These are phyloP conservation scores for Alnus rubra DNA, from an alignment of 306 rosid genomes.

Conservation along the genomic window DNA sequence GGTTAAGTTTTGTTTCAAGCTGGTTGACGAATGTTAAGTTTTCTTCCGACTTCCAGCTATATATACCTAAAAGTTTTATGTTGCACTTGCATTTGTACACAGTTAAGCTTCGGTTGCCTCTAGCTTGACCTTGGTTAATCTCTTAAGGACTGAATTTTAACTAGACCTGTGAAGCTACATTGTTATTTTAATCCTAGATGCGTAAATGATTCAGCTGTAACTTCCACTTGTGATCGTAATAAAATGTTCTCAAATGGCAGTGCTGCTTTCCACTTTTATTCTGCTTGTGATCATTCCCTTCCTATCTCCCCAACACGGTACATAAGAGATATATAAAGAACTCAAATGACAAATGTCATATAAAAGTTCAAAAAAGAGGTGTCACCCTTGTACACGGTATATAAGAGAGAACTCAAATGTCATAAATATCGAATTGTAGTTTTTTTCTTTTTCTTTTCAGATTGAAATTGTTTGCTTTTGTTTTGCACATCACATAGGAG, in stretches of 20 bases:
- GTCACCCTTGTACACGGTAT: neutral
- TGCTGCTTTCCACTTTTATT: neutral
- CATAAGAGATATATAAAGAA: neutral
- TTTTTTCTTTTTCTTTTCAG: neutral
- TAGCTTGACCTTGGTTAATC: neutral
- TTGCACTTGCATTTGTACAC: conserved; percentile 16
- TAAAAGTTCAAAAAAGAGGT: neutral
- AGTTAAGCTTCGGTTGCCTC: neutral
- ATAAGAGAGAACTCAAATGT: neutral
- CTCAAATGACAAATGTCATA: neutral
- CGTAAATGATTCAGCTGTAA: neutral
- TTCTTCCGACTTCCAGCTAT: neutral
- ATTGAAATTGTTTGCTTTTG: neutral
- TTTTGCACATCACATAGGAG: neutral
- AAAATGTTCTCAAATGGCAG: neutral
- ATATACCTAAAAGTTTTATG: neutral
- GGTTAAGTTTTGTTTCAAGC: neutral
- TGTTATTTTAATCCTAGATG: neutral
- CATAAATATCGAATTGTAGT: neutral
- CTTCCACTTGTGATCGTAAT: neutral
- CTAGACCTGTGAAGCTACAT: neutral
- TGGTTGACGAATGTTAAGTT: conserved; percentile 54
- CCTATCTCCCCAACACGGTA: no score
- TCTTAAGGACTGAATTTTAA: neutral
- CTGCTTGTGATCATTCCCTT: neutral